Base-by-base conservation (phyloP, 352 stramenopile species). In the Globisporangium splendens region DNA sequence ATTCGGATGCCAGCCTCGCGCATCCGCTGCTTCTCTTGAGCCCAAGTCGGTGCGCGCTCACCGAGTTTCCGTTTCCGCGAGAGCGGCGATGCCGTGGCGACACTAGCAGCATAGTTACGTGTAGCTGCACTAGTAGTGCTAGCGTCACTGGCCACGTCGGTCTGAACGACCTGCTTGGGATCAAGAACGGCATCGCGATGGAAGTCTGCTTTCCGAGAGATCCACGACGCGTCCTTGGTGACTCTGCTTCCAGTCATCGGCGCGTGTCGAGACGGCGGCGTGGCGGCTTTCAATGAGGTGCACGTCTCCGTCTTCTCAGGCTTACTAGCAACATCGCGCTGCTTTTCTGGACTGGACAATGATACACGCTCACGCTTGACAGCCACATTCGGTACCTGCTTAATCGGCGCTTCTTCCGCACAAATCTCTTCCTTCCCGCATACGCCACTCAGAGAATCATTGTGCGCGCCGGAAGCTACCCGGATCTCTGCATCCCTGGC, bases 1-100 rank as follows among this genome's bases (percentile, higher is more conserved):
- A n/a, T 18, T 7, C 49, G 24, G 47, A 58, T 51, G 2, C 46
- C 44, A 3, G 20, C 22, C 14, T 52, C 17, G 22, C 53, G 57
- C 61, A 59, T 57, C 20, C 56, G 55, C 24, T 53, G 60, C 67
- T 83, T 86, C 46, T 79, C 71, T 35, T 86, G 62, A 0, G 74
- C 73, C 73, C 72, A 83, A 18, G 66, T 82, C 18, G 69, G 50
- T 20, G 63, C 62, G 28, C 22, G 10, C 14, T 56, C 47, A 6
- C 11, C 38, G 41, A 35, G 46, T 31, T 53, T 20, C 46, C 52
- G 17, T 12, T 20, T 28, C 50, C 42, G 31, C n/a, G 11, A 39
- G 24, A 17, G 39, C 52, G 8, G n/a, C 50, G n/a, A 8, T 11
- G 28, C 28, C 7, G 7, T 10, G 10, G 28, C 28, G 5, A 11